phyloP scores from a whole-genome alignment of 495 filamentous ascomycete genomes.

The Podospora fimiseda region DNA sequence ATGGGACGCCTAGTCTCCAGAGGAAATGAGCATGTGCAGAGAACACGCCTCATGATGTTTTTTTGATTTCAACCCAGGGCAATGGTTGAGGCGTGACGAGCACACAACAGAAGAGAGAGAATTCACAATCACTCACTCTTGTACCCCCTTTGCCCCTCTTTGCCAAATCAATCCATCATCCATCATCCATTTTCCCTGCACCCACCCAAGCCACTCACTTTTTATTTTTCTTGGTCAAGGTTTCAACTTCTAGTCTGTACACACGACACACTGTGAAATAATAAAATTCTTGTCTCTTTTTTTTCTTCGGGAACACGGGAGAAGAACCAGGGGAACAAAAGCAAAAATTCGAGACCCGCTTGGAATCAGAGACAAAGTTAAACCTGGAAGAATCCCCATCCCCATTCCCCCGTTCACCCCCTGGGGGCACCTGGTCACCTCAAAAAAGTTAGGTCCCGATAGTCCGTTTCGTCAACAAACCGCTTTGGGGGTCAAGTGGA shows the following conservation, averaged over 20 bases:
- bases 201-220: neutral
- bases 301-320: neutral
- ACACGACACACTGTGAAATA: too few species aligned
- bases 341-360: slow-evolving; percentile 16
- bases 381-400: too few species aligned
- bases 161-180: neutral
- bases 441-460: slow-evolving; percentile 17
- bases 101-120: too few species aligned
- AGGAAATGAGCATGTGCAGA: neutral
- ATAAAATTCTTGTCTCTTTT: neutral
- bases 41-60: neutral
- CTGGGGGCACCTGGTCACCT: slow-evolving; percentile 15
- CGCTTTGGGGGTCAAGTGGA: neutral
- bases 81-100: neutral
- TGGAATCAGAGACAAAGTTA: neutral
- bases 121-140: too few species aligned
- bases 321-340: slow-evolving; percentile 10
- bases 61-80: neutral
- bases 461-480: slow-evolving; percentile 9
- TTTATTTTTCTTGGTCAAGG: too few species aligned
- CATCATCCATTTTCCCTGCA: neutral
- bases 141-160: neutral
- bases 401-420: too few species aligned
- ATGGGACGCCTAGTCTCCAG: neutral
- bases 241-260: too few species aligned